Evolutionary conservation across 495 filamentous ascomycete species (phyloP).

Genomic region (Thozetella sp.): DNA sequence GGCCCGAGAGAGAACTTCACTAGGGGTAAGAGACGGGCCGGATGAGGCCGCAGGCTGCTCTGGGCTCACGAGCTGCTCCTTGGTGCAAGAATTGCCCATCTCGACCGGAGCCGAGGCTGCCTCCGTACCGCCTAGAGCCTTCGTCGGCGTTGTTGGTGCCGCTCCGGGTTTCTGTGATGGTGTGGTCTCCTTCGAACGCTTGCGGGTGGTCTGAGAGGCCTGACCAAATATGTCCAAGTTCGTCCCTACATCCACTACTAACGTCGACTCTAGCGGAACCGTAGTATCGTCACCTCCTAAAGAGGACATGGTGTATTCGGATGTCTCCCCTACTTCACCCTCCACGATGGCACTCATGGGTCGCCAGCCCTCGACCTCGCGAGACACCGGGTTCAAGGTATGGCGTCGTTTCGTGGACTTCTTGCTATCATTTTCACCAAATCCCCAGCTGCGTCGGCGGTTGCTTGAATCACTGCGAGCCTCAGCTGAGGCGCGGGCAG

Average conservation of each 20-base stretch:
- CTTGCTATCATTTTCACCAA: background rate
- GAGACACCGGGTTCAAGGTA: slow-evolving; percentile 13
- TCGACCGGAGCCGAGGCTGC: too few relatives aligned
- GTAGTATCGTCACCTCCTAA: too few relatives aligned
- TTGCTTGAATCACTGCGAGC: slow-evolving; percentile 9
- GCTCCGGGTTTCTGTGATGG: background rate
- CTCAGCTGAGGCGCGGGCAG: slow-evolving; percentile 20
- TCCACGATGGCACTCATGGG: too few relatives aligned
- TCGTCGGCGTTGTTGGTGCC: too few relatives aligned
- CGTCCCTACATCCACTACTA: slow-evolving; percentile 27
- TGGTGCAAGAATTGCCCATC: too few relatives aligned
- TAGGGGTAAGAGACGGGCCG: too few relatives aligned
- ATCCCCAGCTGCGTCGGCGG: slow-evolving; percentile 34
- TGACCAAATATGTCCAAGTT: slow-evolving; percentile 30
- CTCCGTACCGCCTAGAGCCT: too few relatives aligned
- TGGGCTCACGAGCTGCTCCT: too few relatives aligned
- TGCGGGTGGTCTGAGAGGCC: background rate
- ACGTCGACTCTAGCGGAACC: background rate
- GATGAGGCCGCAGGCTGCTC: too few relatives aligned
- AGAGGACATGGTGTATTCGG: slow-evolving; percentile 3
- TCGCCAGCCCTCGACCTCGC: background rate
- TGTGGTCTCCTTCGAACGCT: background rate
- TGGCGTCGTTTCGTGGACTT: slow-evolving; percentile 15
- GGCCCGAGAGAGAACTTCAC: too few relatives aligned
- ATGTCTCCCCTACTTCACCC: too few relatives aligned